Evolutionary conservation across 2,329 filamentous ascomycete genomes (phyloP), one percentile per base, ranked within the genome.

Genomic region (Fusarium mangiferae): DNA sequence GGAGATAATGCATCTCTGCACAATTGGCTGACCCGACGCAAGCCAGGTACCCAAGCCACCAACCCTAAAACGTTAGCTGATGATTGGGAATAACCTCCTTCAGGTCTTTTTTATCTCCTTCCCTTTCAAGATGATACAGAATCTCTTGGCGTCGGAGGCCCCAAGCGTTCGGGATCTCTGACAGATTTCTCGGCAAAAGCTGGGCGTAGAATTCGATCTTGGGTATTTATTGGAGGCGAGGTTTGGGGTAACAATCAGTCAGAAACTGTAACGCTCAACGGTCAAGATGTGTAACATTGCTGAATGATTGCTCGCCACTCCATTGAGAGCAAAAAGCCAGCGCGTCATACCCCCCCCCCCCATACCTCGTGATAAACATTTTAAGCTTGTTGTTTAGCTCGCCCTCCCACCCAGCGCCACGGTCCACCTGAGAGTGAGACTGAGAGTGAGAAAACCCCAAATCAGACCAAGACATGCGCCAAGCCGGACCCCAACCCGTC

Each of bases 331-430:
- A 22, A 56, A 13, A 30, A 26, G 49, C 30, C 64, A 36, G n/a
- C 42, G 58, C 59, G 59, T 70, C 67, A 70, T 52, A 18, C n/a
- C n/a, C 24, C 17, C 12, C n/a, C n/a, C 24, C 17, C 12, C 26
- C 24, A 48, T 45, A 54, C 46, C 46, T 54, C 15, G 66, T 59
- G 66, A 71, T 71, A 62, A 62, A 46, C 52, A 28, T 60, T 74
- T 74, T 76, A 75, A 76, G 73, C 52, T 75, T 75, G 66, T 33
- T 48, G 15, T 22, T 72, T 74, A 63, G 66, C 49, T 52, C 49
- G 13, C 33, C 52, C n/a, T 24, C 28, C 44, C n/a, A 33, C 7
- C 38, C 39, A 30, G 14, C 58, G 66, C 70, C 71, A 24, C 17
- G 28, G 48, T 51, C 48, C 48, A 70, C 61, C 33, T 52, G 51